phyloP scores from a whole-genome alignment of 495 filamentous ascomycete species.

The Evernia prunastri region DNA sequence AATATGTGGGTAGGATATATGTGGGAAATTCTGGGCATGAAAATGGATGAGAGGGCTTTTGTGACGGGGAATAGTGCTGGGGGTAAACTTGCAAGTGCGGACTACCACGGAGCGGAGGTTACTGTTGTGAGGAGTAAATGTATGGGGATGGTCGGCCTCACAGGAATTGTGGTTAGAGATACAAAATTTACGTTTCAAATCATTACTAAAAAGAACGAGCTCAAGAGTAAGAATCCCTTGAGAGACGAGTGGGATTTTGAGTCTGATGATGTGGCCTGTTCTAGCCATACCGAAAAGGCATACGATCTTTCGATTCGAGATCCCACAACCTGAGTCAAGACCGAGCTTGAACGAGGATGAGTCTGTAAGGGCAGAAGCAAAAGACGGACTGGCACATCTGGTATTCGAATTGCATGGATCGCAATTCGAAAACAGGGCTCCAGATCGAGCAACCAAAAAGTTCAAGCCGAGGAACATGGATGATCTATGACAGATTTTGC shows the following conservation, averaged over 20 bases:
- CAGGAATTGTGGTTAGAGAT: constrained; percentile 84
- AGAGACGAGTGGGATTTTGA: not conserved
- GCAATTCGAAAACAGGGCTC: constrained; percentile 74
- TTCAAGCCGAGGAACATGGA: constrained; percentile 71
- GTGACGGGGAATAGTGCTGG: constrained; percentile 48
- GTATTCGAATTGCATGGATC: constrained; percentile 84
- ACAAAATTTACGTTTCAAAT: constrained; percentile 80
- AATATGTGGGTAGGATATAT: constrained; percentile 79
- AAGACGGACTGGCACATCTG: constrained; percentile 36
- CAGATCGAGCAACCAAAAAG: constrained; percentile 83
- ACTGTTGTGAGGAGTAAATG: constrained; percentile 78
- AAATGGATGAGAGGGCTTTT: constrained; percentile 38
- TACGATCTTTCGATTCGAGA: constrained; percentile 71
- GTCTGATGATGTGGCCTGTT: not conserved
- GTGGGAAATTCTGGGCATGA: constrained; percentile 57
- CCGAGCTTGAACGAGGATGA: constrained; percentile 20
- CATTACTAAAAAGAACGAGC: constrained; percentile 55
- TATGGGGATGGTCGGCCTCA: constrained; percentile 71
- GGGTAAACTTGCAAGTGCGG: constrained; percentile 69
- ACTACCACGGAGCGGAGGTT: constrained; percentile 82
- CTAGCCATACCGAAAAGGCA: constrained; percentile 79
- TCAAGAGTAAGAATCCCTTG: constrained; percentile 49
- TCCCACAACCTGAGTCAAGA: constrained; percentile 45
- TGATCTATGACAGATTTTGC: constrained; percentile 47
- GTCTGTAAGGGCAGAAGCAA: constrained; percentile 26